Evolutionary conservation across 805 yeast species (phyloP).

Genomic region (Myxozyma mucilagina): DNA sequence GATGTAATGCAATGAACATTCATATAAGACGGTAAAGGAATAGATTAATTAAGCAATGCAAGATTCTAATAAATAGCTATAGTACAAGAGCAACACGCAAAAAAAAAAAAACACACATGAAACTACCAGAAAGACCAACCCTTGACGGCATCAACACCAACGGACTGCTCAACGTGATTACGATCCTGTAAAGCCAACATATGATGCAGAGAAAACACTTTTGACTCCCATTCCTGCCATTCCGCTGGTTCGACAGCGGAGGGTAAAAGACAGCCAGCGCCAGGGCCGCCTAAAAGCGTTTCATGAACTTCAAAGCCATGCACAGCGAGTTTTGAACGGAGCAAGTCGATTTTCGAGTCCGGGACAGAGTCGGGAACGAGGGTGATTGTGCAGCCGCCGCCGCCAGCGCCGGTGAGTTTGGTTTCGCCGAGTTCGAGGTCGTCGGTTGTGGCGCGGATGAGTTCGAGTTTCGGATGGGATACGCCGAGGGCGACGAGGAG

Average conservation of each 20-base stretch:
- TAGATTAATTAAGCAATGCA: background rate
- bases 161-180: slow-evolving; percentile 49
- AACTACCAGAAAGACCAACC: slow-evolving; percentile 66
- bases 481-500: slow-evolving; percentile 83
- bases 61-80: background rate
- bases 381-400: slow-evolving; percentile 98
- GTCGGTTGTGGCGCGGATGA: slow-evolving; percentile 66
- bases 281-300: slow-evolving; percentile 85
- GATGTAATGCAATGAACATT: no score
- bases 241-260: slow-evolving; percentile 18
- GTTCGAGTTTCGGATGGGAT: slow-evolving; percentile 87
- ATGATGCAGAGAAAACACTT: slow-evolving; percentile 35
- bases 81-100: background rate
- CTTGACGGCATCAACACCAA: slow-evolving; percentile 47
- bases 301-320: slow-evolving; percentile 71
- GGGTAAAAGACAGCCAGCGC: slow-evolving; percentile 59
- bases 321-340: slow-evolving; percentile 43
- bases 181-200: slow-evolving; percentile 48
- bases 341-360: slow-evolving; percentile 42
- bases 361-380: slow-evolving; percentile 52
- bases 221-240: slow-evolving; percentile 31
- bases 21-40: background rate
- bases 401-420: slow-evolving; percentile 97
- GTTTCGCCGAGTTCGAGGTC: slow-evolving; percentile 73
- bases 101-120: background rate